Conservation (phyloP, 768 basidiomycete species). For the Trametes sanguinea region DNA sequence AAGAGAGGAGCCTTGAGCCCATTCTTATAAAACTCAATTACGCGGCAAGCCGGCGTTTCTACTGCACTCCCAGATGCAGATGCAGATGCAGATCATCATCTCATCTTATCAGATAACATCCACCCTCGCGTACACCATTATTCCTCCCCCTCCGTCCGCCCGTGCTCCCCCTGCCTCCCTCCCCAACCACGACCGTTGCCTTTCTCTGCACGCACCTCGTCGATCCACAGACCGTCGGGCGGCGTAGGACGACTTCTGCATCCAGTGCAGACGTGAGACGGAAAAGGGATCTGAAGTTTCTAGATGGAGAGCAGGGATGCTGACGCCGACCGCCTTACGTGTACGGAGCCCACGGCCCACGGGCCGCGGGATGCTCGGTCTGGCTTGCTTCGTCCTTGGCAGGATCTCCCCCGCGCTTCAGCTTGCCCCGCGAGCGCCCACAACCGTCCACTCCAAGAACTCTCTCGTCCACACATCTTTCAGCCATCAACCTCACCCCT, state of each 20-base stretch:
- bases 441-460: background rate
- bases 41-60: constrained; percentile 12
- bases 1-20: background rate
- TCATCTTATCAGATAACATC: background rate
- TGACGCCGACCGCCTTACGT: background rate
- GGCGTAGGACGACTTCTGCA: too few species aligned
- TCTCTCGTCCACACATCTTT: background rate
- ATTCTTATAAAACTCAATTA: constrained; percentile 13
- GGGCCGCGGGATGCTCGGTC: constrained; percentile 3
- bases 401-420: too few species aligned
- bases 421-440: background rate
- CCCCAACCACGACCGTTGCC: too few species aligned
- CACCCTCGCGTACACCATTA: too few species aligned
- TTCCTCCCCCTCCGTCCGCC: too few species aligned
- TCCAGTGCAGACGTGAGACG: background rate
- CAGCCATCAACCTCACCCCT: too few species aligned
- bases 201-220: too few species aligned
- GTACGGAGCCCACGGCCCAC: background rate
- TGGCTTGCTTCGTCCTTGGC: background rate
- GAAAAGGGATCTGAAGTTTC: background rate
- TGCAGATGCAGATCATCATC: background rate
- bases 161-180: too few species aligned
- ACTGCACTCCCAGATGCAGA: background rate
- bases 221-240: too few species aligned
- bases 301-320: background rate